These are phyloP conservation scores for Zhuliangozyma parablackwelliae DNA, from an alignment of 1,139 yeast species.

Conservation along the genomic window DNA sequence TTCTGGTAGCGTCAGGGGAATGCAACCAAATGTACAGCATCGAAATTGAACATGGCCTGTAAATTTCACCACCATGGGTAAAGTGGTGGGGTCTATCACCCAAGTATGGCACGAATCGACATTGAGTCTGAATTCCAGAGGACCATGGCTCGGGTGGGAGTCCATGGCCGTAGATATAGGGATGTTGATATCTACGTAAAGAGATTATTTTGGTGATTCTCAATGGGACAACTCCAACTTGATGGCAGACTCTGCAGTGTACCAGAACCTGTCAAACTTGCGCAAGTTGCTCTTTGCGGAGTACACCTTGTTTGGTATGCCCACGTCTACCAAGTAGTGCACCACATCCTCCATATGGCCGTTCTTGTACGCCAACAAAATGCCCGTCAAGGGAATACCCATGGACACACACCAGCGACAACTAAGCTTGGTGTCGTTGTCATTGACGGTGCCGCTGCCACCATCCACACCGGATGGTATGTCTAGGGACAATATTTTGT, in stretches of 20 bases:
- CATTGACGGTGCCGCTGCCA: constrained; percentile 62
- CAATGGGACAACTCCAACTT: constrained; percentile 18
- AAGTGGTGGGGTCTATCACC: too few species aligned
- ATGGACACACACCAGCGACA: constrained; percentile 61
- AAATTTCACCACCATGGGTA: too few species aligned
- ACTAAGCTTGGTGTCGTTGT: constrained; percentile 25
- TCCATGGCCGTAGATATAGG: too few species aligned
- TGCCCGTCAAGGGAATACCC: constrained; percentile 71
- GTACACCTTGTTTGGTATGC: constrained; percentile 56
- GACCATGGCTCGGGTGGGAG: too few species aligned
- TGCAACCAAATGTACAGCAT: too few species aligned
- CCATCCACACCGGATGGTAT: constrained; percentile 84
- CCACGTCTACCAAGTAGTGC: constrained; percentile 70
- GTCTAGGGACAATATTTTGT: constrained; percentile 65
- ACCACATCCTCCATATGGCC: constrained; percentile 35
- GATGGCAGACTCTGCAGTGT: constrained; percentile 31
- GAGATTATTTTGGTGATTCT: too few species aligned
- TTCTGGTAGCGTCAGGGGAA: too few species aligned
- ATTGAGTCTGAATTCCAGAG: too few species aligned
- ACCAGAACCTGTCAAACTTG: constrained; percentile 44
- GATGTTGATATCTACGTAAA: too few species aligned
- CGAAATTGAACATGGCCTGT: too few species aligned
- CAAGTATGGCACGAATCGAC: too few species aligned
- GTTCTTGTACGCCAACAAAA: constrained; percentile 56
- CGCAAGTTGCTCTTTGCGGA: constrained; percentile 36